phyloP scores from a whole-genome alignment of 805 yeast genomes.

The Hagleromyces aurorensis region DNA sequence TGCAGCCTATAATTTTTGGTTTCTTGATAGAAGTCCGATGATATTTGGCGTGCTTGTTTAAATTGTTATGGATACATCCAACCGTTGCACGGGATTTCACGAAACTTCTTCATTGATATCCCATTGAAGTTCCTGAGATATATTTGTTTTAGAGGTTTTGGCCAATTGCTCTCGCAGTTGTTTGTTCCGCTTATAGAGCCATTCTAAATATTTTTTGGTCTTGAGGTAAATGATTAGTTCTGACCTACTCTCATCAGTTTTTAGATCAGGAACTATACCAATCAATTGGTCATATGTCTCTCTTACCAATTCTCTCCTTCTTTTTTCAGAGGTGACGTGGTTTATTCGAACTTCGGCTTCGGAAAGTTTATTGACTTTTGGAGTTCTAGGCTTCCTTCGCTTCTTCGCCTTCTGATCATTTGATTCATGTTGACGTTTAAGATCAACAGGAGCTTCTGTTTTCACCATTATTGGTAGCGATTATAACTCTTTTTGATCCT shows the following conservation, averaged over 20 bases:
- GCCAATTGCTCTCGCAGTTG: constrained; percentile 37
- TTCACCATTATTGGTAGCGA: too few species aligned
- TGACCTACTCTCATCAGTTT: constrained; percentile 65
- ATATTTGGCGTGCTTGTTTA: too few species aligned
- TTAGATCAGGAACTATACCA: constrained; percentile 62
- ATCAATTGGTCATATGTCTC: constrained; percentile 74
- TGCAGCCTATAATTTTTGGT: too few species aligned
- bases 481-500: too few species aligned
- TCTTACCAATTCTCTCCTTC: constrained; percentile 77
- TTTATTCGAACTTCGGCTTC: constrained; percentile 44
- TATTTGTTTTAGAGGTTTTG: too few species aligned
- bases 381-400: constrained; percentile 12
- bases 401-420: constrained; percentile 7
- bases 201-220: constrained; percentile 46
- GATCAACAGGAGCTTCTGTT: too few species aligned
- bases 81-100: too few species aligned
- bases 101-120: too few species aligned
- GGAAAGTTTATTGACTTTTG: constrained; percentile 17
- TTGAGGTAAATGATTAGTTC: constrained; percentile 70
- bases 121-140: too few species aligned
- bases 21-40: too few species aligned
- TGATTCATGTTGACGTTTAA: background rate
- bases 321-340: constrained; percentile 81
- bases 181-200: constrained; percentile 43
- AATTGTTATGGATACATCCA: too few species aligned